Evolutionary conservation across 2,329 filamentous ascomycete species (phyloP).

Genomic region (Aspergillus ustus): DNA sequence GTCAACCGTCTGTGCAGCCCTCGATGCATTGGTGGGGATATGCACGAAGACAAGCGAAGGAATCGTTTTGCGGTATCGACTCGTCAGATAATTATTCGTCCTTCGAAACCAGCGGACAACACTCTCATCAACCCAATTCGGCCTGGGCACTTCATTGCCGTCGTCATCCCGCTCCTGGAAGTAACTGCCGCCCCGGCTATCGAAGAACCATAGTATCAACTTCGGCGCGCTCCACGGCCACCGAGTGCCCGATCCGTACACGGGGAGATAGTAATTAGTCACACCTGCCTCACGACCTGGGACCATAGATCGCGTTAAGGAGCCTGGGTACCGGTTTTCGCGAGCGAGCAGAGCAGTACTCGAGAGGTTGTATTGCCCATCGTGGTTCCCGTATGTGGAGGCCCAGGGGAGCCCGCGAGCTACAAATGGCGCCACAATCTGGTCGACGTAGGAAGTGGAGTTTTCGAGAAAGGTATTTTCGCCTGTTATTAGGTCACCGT

Average conservation of each 20-base stretch:
- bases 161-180: slow-evolving; percentile 46
- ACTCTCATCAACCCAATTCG: slow-evolving; percentile 52
- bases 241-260: slow-evolving; percentile 41
- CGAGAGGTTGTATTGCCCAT: slow-evolving; percentile 62
- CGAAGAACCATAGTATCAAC: slow-evolving; percentile 73
- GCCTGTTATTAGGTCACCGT: slow-evolving; percentile 73
- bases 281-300: slow-evolving; percentile 45
- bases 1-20: slow-evolving; percentile 44
- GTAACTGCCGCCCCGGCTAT: slow-evolving; percentile 63
- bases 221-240: slow-evolving; percentile 39
- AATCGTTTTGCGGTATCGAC: slow-evolving; percentile 40
- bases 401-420: slow-evolving; percentile 63
- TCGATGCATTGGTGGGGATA: slow-evolving; percentile 54
- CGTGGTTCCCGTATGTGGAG: slow-evolving; percentile 74
- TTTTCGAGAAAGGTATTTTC: slow-evolving; percentile 63
- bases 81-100: slow-evolving; percentile 35
- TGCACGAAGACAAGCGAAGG: slow-evolving; percentile 62
- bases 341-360: slow-evolving; percentile 47
- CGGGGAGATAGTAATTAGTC: slow-evolving; percentile 60
- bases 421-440: slow-evolving; percentile 63
- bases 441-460: slow-evolving; percentile 62
- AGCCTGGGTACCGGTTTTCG: slow-evolving; percentile 44
- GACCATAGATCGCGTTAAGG: slow-evolving; percentile 52
- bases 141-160: slow-evolving; percentile 32
- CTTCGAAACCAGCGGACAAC: slow-evolving; percentile 52